phyloP scores from a whole-genome alignment of 352 stramenopile species.

The Phytophthora constricta region DNA sequence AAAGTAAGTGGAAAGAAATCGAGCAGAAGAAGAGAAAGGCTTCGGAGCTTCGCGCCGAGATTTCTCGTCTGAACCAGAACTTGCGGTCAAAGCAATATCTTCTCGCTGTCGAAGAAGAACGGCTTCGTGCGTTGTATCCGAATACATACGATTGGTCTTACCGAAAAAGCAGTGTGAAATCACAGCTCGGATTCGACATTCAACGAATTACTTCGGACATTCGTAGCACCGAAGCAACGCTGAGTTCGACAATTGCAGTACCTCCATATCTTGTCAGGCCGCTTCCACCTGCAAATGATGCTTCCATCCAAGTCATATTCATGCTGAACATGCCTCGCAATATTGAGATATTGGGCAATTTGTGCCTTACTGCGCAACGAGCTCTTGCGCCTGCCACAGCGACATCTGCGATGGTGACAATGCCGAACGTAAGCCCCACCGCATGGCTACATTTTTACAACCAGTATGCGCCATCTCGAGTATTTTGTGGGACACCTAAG shows the following conservation, averaged over 20 bases:
- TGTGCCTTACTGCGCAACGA: slow-evolving; percentile 50
- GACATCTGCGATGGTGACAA: slow-evolving; percentile 12
- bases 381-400: slow-evolving; percentile 22
- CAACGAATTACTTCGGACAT: background rate
- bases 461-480: slow-evolving; percentile 4
- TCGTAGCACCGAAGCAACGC: background rate
- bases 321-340: slow-evolving; percentile 47
- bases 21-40: slow-evolving; percentile 24
- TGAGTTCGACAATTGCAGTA: slow-evolving; percentile 22
- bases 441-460: slow-evolving; percentile 36
- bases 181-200: slow-evolving; percentile 3
- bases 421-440: slow-evolving; percentile 4
- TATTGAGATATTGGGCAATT: slow-evolving; percentile 41
- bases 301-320: slow-evolving; percentile 50
- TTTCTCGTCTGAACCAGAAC: slow-evolving; percentile 6
- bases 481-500: background rate
- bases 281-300: slow-evolving; percentile 28
- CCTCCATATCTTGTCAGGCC: slow-evolving; percentile 40
- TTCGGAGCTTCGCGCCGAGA: slow-evolving; percentile 5
- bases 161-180: slow-evolving; percentile 6
- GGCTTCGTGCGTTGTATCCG: background rate
- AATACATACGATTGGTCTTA: background rate
- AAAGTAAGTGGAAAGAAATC: slow-evolving; percentile 20
- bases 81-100: background rate
- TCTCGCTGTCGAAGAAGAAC: slow-evolving; percentile 11